phyloP scores from a whole-genome alignment of 768 basidiomycete genomes.

The Crassisporium funariophilum region DNA sequence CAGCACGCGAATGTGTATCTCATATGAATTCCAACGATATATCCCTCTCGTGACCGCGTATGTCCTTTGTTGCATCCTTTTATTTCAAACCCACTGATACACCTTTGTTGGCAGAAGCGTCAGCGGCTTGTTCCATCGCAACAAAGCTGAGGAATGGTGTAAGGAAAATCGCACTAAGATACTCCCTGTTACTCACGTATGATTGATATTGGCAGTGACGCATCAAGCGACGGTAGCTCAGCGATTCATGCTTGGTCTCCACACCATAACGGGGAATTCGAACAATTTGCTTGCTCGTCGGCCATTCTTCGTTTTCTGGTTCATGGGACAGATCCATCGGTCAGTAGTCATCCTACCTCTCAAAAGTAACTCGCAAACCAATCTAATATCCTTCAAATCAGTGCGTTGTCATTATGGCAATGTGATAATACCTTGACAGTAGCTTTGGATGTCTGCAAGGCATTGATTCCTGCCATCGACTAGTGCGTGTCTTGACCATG shows the following conservation, averaged over 20 bases:
- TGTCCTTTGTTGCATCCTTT: slow-evolving; percentile 18
- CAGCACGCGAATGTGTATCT: slow-evolving; percentile 71
- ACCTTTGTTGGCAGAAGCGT: slow-evolving; percentile 35
- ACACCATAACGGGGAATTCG: slow-evolving; percentile 58
- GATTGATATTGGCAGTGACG: slow-evolving; percentile 42
- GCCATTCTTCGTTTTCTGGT: slow-evolving; percentile 76
- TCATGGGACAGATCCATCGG: slow-evolving; percentile 71
- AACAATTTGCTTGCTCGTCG: slow-evolving; percentile 52
- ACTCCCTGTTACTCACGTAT: slow-evolving; percentile 3
- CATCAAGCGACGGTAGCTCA: slow-evolving; percentile 64
- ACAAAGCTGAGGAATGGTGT: slow-evolving; percentile 72
- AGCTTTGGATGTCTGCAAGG: slow-evolving; percentile 63
- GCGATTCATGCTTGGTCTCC: slow-evolving; percentile 59
- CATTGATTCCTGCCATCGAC: slow-evolving; percentile 61
- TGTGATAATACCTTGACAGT: slow-evolving; percentile 57
- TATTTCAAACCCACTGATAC: not conserved
- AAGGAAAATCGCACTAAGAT: slow-evolving; percentile 30
- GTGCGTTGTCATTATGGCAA: slow-evolving; percentile 61
- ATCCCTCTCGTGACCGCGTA: slow-evolving; percentile 62
- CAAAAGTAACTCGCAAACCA: slow-evolving; percentile 2
- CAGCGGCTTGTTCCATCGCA: slow-evolving; percentile 48
- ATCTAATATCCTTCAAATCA: slow-evolving; percentile 25
- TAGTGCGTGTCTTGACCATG: slow-evolving; percentile 37
- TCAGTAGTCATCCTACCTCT: slow-evolving; percentile 22
- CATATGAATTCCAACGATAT: slow-evolving; percentile 67